A percentile compares a stretch with the other conserved stretches of the same genome.
These are phyloP conservation scores for Triangularia verruculosa DNA, from an alignment of 2,329 filamentous ascomycete species.

Conservation along the genomic window DNA sequence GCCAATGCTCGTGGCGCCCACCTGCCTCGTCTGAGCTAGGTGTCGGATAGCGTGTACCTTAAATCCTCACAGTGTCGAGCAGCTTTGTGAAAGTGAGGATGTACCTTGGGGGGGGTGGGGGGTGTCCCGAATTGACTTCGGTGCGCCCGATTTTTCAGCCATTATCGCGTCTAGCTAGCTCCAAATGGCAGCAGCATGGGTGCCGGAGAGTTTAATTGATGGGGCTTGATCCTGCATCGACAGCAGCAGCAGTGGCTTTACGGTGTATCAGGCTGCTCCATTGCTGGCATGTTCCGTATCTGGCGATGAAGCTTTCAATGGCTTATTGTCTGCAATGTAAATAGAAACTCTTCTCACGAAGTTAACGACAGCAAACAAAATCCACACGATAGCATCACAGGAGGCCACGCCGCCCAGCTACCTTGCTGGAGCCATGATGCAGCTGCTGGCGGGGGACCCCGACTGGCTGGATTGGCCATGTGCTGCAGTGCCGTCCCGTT, in stretches of 20 bases:
- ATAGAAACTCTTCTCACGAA: not conserved
- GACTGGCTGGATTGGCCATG: not conserved
- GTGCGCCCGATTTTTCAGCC: not conserved
- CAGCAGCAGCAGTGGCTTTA: not conserved
- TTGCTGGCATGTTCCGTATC: not conserved
- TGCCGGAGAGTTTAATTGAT: not conserved
- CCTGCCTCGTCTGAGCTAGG: not conserved
- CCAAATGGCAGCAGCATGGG: not conserved
- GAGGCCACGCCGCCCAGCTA: not conserved
- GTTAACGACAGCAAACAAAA: not conserved
- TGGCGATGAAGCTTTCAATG: not conserved
- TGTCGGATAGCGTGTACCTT: not conserved
- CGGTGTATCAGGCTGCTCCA: not conserved
- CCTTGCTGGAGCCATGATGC: not conserved
- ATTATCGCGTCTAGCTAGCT: not conserved
- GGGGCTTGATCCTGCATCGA: not conserved
- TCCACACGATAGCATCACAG: not conserved
- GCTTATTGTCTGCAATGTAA: not conserved
- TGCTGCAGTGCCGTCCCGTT: constrained; percentile 2
- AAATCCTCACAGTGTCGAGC: not conserved
- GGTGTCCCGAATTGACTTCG: not conserved
- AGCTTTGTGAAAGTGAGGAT: not conserved
- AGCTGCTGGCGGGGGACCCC: not conserved
- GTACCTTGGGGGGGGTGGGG: not conserved
- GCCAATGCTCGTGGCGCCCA: not conserved